These are phyloP conservation scores for Metschnikowia cubensis DNA, from an alignment of 805 yeast species.

Conservation along the genomic window DNA sequence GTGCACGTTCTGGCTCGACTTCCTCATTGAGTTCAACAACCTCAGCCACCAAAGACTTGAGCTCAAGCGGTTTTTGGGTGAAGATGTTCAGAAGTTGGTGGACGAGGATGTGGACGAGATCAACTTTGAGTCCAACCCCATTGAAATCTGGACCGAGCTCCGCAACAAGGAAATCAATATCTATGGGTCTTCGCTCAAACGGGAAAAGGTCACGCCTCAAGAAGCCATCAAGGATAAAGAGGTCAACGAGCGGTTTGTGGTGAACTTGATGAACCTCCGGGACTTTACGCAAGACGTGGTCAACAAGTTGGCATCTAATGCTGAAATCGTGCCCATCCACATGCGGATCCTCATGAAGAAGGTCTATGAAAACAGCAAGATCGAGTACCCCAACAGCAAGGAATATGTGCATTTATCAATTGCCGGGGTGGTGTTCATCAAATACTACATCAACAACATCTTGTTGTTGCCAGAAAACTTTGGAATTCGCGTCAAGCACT, in stretches of 20 bases:
- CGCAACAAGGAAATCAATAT: constrained; percentile 33
- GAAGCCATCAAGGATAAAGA: constrained; percentile 75
- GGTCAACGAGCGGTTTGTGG: constrained; percentile 67
- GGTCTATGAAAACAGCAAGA: constrained; percentile 36
- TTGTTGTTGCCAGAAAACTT: constrained; percentile 53
- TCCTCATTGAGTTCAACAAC: constrained; percentile 41
- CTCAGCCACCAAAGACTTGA: constrained; percentile 46
- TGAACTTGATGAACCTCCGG: constrained; percentile 70
- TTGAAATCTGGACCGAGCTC: constrained; percentile 46
- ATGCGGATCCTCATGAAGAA: constrained; percentile 32
- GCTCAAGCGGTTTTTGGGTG: constrained; percentile 40
- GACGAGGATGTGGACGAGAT: constrained; percentile 49
- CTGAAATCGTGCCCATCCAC: constrained; percentile 38
- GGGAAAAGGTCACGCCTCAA: constrained; percentile 45
- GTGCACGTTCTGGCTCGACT: constrained; percentile 42
- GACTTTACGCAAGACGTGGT: constrained; percentile 64
- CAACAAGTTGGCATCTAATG: constrained; percentile 42
- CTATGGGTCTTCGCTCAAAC: constrained; percentile 32
- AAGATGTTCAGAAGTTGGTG: constrained; percentile 33
- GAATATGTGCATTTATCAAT: constrained; percentile 60
- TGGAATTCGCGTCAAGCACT: constrained; percentile 42
- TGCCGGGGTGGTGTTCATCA: constrained; percentile 62
- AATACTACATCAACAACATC: constrained; percentile 45
- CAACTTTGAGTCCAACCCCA: constrained; percentile 80
- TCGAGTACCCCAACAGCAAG: constrained; percentile 52